Base-by-base conservation (phyloP, 2,329 filamentous ascomycete genomes). In the Aspergillus pseudoglaucus region DNA sequence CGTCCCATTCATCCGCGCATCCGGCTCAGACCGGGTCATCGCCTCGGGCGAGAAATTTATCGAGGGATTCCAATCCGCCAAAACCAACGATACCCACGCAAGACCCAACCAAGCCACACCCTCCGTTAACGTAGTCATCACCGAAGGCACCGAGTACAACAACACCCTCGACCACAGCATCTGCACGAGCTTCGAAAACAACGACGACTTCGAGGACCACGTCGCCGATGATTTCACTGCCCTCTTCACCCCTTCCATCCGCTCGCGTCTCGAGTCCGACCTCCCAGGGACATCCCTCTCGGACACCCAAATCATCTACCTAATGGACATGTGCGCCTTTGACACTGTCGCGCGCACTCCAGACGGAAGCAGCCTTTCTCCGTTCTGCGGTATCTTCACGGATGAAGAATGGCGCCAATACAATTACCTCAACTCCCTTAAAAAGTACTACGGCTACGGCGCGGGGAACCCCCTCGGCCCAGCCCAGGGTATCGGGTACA, bases 281-380 rank as follows among this genome's bases (percentile, higher is more conserved):
- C 74, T 96, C 0, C 77, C 77, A 0, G 85, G 86, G 2, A 83
- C 80, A 4, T 81, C 85, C 51, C 65, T 95, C 38, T 80, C 78
- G 2, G 62, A 75, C 10, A 60, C 71, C 1, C 83, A 91, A 30
- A 80, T 83, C 1, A 73, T 90, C 48, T 79, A 78, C 48, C 64
- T 96, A 30, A 95, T 96, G 89, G 89, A 95, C 59, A 75, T 95
- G 51, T 96, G 90, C 60, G 84, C 90, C 0, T 95, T 89, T 69
- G 79, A 85, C 56, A 91, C 88, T 0, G 82, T 95, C n/a, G 82
- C 84, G 7, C 39, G 47, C 5, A 74, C 80, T 5, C 61, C 68
- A 0, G 69, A 76, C 2, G 78, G 72, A 4, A 75, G 68, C 15
- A 63, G 62, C 4, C 64, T 85, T 8, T 89, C 88, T 0, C 71